These are phyloP conservation scores for Diplocarpon rosae DNA, from an alignment of 2,329 filamentous ascomycete species.

Conservation along the genomic window DNA sequence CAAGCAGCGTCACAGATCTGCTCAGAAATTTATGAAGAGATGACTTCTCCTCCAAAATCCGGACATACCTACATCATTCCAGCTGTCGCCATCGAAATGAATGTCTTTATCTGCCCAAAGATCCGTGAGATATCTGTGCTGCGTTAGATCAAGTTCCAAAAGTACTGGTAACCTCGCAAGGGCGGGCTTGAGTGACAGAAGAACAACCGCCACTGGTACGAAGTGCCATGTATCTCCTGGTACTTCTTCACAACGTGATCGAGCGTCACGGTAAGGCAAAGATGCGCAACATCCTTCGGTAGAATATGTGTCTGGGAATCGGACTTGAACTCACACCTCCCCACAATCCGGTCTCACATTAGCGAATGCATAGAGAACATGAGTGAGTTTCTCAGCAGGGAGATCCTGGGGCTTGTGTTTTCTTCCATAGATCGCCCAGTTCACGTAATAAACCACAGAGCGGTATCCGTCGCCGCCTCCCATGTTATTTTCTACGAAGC, in stretches of 20 bases:
- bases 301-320: too few relatives aligned
- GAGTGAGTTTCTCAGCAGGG: constrained; percentile 69
- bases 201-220: too few relatives aligned
- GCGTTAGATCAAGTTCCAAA: constrained; percentile 3
- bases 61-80: constrained; percentile 46
- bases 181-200: too few relatives aligned
- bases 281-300: too few relatives aligned
- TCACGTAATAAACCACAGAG: constrained; percentile 36
- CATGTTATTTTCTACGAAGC: constrained; percentile 13
- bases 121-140: constrained; percentile 41
- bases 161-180: too few relatives aligned
- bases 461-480: constrained; percentile 39
- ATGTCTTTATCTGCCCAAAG: constrained; percentile 47
- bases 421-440: constrained; percentile 70
- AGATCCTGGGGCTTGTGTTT: constrained; percentile 80
- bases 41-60: too few relatives aligned
- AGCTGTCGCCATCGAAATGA: constrained; percentile 55
- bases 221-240: too few relatives aligned
- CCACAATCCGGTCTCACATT: constrained; percentile 71
- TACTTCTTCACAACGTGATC: too few relatives aligned
- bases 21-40: too few relatives aligned
- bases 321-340: constrained; percentile 47
- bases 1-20: too few relatives aligned
- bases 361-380: constrained; percentile 84
- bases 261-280: too few relatives aligned